These are phyloP conservation scores for Blakeslea trispora DNA, from an alignment of 371 early-diverging fungal genomes.

Conservation along the genomic window DNA sequence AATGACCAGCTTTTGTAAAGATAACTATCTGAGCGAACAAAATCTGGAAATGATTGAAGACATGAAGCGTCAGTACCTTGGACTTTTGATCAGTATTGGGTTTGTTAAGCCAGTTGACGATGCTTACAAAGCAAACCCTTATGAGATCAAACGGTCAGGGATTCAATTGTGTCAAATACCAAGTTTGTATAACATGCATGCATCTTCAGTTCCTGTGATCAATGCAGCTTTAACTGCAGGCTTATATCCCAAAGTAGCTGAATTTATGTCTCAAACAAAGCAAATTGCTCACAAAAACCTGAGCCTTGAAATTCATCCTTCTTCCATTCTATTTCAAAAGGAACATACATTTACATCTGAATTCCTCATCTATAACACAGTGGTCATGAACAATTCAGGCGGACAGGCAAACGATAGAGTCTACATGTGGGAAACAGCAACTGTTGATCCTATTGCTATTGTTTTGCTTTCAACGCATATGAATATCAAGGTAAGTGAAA, in stretches of 20 bases:
- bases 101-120: constrained; percentile 56
- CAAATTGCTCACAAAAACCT: constrained; percentile 26
- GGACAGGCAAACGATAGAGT: constrained; percentile 30
- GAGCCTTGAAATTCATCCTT: constrained; percentile 59
- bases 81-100: constrained; percentile 71
- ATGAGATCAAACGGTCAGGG: constrained; percentile 18
- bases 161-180: constrained; percentile 52
- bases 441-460: constrained; percentile 49
- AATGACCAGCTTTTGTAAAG: constrained; percentile 54
- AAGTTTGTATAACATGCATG: constrained; percentile 43
- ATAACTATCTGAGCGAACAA: constrained; percentile 61
- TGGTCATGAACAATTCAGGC: constrained; percentile 48
- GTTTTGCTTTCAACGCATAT: constrained; percentile 60
- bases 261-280: constrained; percentile 22
- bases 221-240: constrained; percentile 71
- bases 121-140: constrained; percentile 22
- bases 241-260: constrained; percentile 66
- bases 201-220: constrained; percentile 51
- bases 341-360: constrained; percentile 33
- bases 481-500: constrained; percentile 52
- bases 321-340: constrained; percentile 49
- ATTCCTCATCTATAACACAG: constrained; percentile 59
- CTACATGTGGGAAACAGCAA: constrained; percentile 59
- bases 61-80: constrained; percentile 78
- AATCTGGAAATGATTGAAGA: constrained; percentile 76